These are phyloP conservation scores for Amanita inopinata DNA, from an alignment of 768 basidiomycete genomes.

Conservation along the genomic window DNA sequence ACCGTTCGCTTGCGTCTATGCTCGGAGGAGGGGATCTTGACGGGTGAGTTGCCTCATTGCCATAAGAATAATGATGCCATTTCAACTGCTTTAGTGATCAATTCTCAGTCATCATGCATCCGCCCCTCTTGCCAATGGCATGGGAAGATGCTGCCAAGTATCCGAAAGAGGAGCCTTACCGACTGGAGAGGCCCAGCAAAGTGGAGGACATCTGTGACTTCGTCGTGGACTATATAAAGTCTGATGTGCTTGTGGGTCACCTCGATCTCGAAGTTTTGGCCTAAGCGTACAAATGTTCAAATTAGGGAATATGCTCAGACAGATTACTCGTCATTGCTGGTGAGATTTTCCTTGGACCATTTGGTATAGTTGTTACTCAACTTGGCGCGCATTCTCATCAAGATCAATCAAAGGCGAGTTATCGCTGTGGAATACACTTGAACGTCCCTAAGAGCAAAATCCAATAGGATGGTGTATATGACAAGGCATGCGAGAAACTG, in stretches of 20 bases:
- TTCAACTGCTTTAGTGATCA: slow-evolving; percentile 36
- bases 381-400: not conserved
- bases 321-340: slow-evolving; percentile 65
- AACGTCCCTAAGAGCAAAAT: not conserved
- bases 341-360: slow-evolving; percentile 17
- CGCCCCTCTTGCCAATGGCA: slow-evolving; percentile 42
- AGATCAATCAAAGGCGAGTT: slow-evolving; percentile 64
- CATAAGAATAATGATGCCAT: not conserved
- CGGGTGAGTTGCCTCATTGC: slow-evolving; percentile 38
- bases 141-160: slow-evolving; percentile 47
- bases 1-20: slow-evolving; percentile 55
- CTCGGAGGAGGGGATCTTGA: slow-evolving; percentile 76
- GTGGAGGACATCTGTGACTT: slow-evolving; percentile 74
- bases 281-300: slow-evolving; percentile 6
- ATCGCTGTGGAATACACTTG: not conserved
- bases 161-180: slow-evolving; percentile 23
- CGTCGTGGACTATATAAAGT: slow-evolving; percentile 75
- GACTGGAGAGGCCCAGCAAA: slow-evolving; percentile 38
- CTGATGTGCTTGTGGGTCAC: slow-evolving; percentile 59
- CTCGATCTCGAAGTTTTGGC: not conserved
- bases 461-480: slow-evolving; percentile 48
- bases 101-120: slow-evolving; percentile 52
- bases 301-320: slow-evolving; percentile 59
- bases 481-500: slow-evolving; percentile 44
- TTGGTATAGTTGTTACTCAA: not conserved